A percentile compares a stretch with the other conserved stretches of the same genome.
Conservation (phyloP, 176 grass and related monocot genomes). For the Pontederia crassipes region DNA sequence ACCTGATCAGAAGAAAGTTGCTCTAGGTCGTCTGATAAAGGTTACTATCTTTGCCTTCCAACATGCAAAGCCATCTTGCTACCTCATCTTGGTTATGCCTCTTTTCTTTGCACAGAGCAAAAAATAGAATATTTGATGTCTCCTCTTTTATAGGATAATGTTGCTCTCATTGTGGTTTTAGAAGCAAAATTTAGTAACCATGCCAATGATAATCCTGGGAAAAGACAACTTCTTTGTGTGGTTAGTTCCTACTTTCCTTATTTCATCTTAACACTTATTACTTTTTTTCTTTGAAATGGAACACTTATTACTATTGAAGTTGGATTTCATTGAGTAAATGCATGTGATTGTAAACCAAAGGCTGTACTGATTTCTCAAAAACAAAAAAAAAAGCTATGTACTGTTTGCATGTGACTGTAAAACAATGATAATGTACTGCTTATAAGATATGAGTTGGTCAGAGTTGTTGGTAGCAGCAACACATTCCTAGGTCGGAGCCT, state of each 20-base stretch:
- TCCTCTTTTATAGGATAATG: constrained; percentile 64
- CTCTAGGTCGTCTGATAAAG: constrained; percentile 82
- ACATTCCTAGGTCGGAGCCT: too few relatives aligned
- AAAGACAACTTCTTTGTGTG: constrained; percentile 98
- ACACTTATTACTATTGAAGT: too few relatives aligned
- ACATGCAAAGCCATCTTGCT: too few relatives aligned
- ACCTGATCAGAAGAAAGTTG: constrained; percentile 70
- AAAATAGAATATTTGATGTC: constrained; percentile 3
- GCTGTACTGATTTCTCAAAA: too few relatives aligned
- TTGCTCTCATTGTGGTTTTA: constrained; percentile 86
- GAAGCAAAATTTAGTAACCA: constrained; percentile 91
- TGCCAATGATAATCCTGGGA: constrained; percentile 82
- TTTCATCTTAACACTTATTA: background rate
- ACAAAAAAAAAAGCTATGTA: too few relatives aligned
- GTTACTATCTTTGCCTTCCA: background rate
- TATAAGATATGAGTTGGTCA: too few relatives aligned
- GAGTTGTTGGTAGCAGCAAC: too few relatives aligned
- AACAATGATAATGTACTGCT: too few relatives aligned
- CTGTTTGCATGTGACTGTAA: too few relatives aligned
- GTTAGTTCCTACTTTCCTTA: constrained; percentile 29
- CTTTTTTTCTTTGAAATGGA: too few relatives aligned
- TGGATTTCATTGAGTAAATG: too few relatives aligned
- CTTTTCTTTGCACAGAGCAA: background rate
- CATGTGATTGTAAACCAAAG: too few relatives aligned
- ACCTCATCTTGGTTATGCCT: background rate